These are phyloP conservation scores for Teratosphaeria epicoccoides DNA, from an alignment of 2,329 filamentous ascomycete species.

Conservation along the genomic window DNA sequence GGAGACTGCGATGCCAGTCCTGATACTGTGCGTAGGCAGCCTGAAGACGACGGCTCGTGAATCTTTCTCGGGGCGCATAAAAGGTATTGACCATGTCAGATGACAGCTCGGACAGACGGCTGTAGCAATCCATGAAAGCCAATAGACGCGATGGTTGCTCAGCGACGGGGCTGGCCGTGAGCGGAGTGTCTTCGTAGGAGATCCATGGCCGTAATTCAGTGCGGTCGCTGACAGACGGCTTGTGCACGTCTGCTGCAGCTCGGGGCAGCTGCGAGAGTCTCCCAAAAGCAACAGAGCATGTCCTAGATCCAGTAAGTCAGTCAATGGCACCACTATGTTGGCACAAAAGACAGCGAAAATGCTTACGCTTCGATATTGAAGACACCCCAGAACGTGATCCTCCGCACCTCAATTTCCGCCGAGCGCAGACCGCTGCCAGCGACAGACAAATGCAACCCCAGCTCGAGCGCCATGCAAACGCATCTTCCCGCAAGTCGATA, in stretches of 20 bases:
- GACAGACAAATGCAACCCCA: slow-evolving; percentile 51
- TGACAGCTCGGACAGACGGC: slow-evolving; percentile 61
- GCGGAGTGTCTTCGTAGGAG: slow-evolving; percentile 26
- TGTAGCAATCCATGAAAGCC: slow-evolving; percentile 44
- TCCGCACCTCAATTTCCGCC: slow-evolving; percentile 38
- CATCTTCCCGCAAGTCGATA: slow-evolving; percentile 65
- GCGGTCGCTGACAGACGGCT: slow-evolving; percentile 27
- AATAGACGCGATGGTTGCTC: slow-evolving; percentile 51
- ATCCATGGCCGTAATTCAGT: slow-evolving; percentile 27
- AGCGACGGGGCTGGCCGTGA: slow-evolving; percentile 48
- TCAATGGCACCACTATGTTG: neutral
- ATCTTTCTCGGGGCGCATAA: slow-evolving; percentile 56
- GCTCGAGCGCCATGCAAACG: slow-evolving; percentile 60
- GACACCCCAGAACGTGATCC: slow-evolving; percentile 44
- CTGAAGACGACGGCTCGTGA: slow-evolving; percentile 54
- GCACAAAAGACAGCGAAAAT: neutral
- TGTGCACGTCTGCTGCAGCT: slow-evolving; percentile 39
- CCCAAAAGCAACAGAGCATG: slow-evolving; percentile 38
- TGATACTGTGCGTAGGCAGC: slow-evolving; percentile 58
- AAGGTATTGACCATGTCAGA: slow-evolving; percentile 61
- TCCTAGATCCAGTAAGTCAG: slow-evolving; percentile 18
- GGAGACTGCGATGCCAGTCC: slow-evolving; percentile 60
- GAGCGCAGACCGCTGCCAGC: slow-evolving; percentile 27
- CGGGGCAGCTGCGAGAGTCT: slow-evolving; percentile 38
- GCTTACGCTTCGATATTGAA: slow-evolving; percentile 40